These are phyloP conservation scores for Stephania yunnanensis DNA, from an alignment of 164 flowering plant species.

Conservation along the genomic window DNA sequence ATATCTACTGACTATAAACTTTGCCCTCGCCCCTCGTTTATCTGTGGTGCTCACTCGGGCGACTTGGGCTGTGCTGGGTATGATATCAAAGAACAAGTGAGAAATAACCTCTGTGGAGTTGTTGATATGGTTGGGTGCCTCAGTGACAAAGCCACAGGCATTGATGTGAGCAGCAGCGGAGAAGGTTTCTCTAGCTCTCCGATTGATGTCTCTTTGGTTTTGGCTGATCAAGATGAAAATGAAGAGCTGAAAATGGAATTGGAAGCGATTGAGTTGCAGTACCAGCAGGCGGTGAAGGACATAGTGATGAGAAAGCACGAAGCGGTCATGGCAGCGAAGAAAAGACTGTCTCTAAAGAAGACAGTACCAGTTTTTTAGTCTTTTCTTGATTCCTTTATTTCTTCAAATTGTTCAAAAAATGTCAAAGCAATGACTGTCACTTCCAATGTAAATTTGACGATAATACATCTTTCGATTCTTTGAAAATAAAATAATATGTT, in stretches of 20 bases:
- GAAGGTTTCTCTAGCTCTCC: slow-evolving; percentile 13
- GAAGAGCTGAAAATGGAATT: slow-evolving; percentile 40
- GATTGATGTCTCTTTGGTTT: slow-evolving; percentile 23
- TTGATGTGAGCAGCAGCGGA: neutral
- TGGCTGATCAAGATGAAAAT: slow-evolving; percentile 20
- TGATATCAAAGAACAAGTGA: neutral
- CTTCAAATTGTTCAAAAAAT: slow-evolving; percentile 20
- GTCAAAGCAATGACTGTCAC: slow-evolving; percentile 1
- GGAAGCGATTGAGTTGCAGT: slow-evolving; percentile 44
- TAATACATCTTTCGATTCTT: neutral
- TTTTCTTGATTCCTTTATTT: slow-evolving; percentile 5
- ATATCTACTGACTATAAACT: slow-evolving; percentile 25
- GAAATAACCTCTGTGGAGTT: neutral
- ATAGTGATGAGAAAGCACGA: slow-evolving; percentile 40
- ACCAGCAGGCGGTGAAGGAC: slow-evolving; percentile 39
- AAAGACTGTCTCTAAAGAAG: slow-evolving; percentile 31
- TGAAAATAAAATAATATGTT: neutral
- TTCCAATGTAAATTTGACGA: neutral
- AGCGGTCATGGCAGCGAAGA: slow-evolving; percentile 44
- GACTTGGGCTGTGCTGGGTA: neutral
- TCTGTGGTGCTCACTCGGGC: slow-evolving; percentile 19
- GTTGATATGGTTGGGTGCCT: neutral
- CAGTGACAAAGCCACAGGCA: neutral
- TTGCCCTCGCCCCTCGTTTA: slow-evolving; percentile 10
- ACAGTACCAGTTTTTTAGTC: slow-evolving; percentile 18